Evolutionary conservation across 2,329 filamentous ascomycete species (phyloP), one percentile per base, ranked within the genome.

Genomic region (Akanthomyces muscarius): DNA sequence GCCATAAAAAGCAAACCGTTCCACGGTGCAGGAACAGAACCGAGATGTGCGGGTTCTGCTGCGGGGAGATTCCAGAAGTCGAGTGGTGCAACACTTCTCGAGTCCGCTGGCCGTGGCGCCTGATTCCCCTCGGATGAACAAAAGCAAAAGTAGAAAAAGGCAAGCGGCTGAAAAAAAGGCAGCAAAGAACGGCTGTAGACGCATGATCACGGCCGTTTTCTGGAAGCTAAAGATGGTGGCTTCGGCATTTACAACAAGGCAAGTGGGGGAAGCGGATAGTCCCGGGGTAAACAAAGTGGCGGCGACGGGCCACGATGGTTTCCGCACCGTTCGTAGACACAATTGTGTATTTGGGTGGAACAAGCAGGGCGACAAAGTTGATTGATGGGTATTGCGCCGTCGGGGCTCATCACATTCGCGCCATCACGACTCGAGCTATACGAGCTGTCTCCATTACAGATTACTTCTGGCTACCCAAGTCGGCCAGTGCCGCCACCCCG

Each of bases 171-270:
- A 56, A 25, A 44, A 23, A 33, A 47, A 42, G 16, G 23, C n/a
- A 38, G 52, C 38, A 25, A 18, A 18, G 10, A 16, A 4, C 33
- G 25, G 41, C 54, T 36, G 28, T 2, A 45, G 54, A 25, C 42
- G 55, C 33, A 58, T 45, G 55, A 47, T 47, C 16, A 25, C 13
- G 42, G 28, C 42, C 30, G 18, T 47, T 36, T 23, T 28, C 42
- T 57, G 30, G 28, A 48, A 48, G 52, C 52, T 36, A 58, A 36
- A 41, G 38, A 41, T 41, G 38, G 38, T 41, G 38, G 44, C 36
- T 52, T 60, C 57, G 57, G 47, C 57, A 60, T 52, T 51, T 60
- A 18, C 47, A 60, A 30, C 21, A 28, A 7, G 7, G 11, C 38
- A 4, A 38, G 33, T 48, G 33, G 57, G 38, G 47, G 47, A 47